phyloP scores from a whole-genome alignment of 306 rosid species.

The Gynostemma pentaphyllum region DNA sequence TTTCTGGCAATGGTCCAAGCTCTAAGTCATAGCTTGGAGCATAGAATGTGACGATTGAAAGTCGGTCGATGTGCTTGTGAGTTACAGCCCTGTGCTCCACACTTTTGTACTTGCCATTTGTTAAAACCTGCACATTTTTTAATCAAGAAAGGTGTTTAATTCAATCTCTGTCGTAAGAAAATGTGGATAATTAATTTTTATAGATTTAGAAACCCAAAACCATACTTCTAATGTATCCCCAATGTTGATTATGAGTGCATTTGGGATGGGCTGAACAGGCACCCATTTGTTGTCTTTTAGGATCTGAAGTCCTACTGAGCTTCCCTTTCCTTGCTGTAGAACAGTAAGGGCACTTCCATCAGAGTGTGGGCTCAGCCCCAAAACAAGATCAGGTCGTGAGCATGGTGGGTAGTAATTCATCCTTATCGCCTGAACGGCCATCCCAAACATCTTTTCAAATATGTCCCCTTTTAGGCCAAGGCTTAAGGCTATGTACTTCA shows the following conservation, averaged over 20 bases:
- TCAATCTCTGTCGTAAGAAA: background rate
- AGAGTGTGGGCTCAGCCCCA: constrained; percentile 95
- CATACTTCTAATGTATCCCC: constrained; percentile 89
- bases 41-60: constrained; percentile 77
- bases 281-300: constrained; percentile 59
- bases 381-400: constrained; percentile 90
- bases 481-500: constrained; percentile 55
- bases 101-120: constrained; percentile 88
- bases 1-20: constrained; percentile 70
- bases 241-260: constrained; percentile 83
- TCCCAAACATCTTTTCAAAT: constrained; percentile 65
- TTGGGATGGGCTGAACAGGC: constrained; percentile 66
- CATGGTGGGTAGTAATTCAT: constrained; percentile 96
- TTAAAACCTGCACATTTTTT: constrained; percentile 50
- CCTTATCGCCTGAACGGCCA: constrained; percentile 86
- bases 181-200: background rate
- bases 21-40: constrained; percentile 89
- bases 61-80: constrained; percentile 53
- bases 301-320: constrained; percentile 81
- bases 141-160: background rate
- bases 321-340: constrained; percentile 74
- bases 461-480: constrained; percentile 41
- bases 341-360: constrained; percentile 98
- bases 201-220: background rate
- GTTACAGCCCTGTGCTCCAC: constrained; percentile 97